Conservation (phyloP, 2,329 filamentous ascomycete species). For the Ophiostoma populinum region DNA sequence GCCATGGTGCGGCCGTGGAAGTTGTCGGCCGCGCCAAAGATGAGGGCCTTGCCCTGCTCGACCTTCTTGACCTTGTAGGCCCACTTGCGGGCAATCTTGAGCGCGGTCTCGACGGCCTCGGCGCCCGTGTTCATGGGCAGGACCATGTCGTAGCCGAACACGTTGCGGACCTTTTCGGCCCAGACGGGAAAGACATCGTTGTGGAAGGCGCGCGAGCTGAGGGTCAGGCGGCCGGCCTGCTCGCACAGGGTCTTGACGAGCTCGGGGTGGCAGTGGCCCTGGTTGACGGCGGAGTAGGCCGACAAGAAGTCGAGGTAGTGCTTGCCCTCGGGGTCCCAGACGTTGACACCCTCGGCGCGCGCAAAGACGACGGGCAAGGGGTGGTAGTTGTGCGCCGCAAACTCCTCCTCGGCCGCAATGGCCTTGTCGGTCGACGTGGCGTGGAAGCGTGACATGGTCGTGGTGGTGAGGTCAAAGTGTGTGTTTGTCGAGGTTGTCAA, state of each 20-base stretch:
- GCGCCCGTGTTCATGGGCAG: constrained; percentile 96
- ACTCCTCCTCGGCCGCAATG: constrained; percentile 65
- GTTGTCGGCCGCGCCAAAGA: constrained; percentile 77
- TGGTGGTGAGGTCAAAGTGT: neutral
- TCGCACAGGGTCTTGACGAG: constrained; percentile 79
- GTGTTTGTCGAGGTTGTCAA: neutral
- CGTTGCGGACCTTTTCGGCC: constrained; percentile 74
- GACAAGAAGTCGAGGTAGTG: constrained; percentile 97
- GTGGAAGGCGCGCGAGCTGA: constrained; percentile 91
- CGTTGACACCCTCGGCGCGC: constrained; percentile 64
- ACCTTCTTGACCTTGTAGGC: constrained; percentile 94
- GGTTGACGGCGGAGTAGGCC: constrained; percentile 94
- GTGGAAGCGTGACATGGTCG: constrained; percentile 38
- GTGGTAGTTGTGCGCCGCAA: constrained; percentile 96
- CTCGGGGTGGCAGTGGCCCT: constrained; percentile 94
- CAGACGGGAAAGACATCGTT: constrained; percentile 97
- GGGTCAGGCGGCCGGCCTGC: constrained; percentile 74
- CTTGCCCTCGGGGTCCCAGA: constrained; percentile 93
- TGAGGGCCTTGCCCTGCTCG: constrained; percentile 62
- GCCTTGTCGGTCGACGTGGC: constrained; percentile 61
- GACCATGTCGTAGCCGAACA: constrained; percentile 95
- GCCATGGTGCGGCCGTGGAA: constrained; percentile 97
- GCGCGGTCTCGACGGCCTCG: constrained; percentile 86
- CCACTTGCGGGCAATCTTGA: constrained; percentile 96
- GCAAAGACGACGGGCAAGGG: constrained; percentile 89